Conservation (phyloP, 2,329 filamentous ascomycete genomes). For the Gaeumannomyces tritici region DNA sequence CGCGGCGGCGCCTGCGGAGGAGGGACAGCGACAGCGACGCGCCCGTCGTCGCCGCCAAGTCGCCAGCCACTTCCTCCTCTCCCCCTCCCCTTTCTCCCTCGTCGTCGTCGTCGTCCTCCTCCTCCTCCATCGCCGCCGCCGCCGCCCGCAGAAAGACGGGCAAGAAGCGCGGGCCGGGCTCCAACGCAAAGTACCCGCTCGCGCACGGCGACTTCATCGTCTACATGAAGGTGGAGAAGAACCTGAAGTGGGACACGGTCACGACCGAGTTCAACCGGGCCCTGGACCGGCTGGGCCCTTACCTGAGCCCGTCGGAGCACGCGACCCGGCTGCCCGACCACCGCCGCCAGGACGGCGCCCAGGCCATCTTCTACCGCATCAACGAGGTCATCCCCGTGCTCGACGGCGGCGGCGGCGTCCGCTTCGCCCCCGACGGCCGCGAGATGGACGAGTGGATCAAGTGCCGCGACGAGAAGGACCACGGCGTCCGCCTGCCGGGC, state of each 20-base stretch:
- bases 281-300: neutral
- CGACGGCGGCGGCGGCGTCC: neutral
- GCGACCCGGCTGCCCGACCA: neutral
- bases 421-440: neutral
- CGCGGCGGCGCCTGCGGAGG: neutral
- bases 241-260: neutral
- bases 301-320: neutral
- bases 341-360: slow-evolving; percentile 1
- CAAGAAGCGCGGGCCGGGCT: neutral
- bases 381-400: slow-evolving; percentile 1
- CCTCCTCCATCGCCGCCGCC: too few species aligned
- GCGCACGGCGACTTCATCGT: neutral
- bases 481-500: slow-evolving; percentile 20
- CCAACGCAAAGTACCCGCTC: slow-evolving; percentile 1
- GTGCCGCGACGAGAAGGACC: neutral
- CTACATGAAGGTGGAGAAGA: slow-evolving; percentile 1
- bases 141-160: too few species aligned
- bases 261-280: neutral
- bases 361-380: slow-evolving; percentile 1
- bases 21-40: neutral
- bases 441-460: neutral
- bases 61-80: too few species aligned
- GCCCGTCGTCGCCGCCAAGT: too few species aligned
- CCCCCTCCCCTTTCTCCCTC: too few species aligned
- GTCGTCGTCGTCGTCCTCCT: neutral